phyloP scores from a whole-genome alignment of 345 rosid genomes.

The Syzygium grande region DNA sequence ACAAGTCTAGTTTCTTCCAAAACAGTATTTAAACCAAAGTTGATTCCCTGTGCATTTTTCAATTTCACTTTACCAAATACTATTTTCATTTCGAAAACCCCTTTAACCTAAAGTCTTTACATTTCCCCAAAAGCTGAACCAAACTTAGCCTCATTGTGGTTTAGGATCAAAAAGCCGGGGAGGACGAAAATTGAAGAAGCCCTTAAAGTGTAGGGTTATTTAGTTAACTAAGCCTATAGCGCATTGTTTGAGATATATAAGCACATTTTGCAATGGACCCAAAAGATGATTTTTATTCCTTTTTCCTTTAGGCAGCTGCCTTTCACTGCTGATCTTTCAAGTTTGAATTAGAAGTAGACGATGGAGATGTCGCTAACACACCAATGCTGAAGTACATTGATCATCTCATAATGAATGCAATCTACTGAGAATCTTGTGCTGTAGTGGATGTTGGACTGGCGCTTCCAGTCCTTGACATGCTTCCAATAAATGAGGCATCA shows the following conservation, averaged over 20 bases:
- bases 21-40: not conserved
- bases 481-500: not conserved
- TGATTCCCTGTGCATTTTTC: not conserved
- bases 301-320: not conserved
- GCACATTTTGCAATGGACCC: not conserved
- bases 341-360: not conserved
- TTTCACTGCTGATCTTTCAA: not conserved
- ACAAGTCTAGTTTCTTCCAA: not conserved
- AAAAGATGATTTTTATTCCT: not conserved
- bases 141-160: not conserved
- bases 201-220: not conserved
- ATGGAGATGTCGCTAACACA: not conserved
- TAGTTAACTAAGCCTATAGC: not conserved
- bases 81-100: not conserved
- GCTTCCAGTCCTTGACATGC: not conserved
- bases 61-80: not conserved
- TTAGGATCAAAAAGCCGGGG: not conserved
- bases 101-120: not conserved
- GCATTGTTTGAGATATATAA: not conserved
- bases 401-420: not conserved
- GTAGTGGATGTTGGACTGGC: not conserved
- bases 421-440: not conserved
- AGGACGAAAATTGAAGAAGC: not conserved
- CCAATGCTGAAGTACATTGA: not conserved
- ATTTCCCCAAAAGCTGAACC: not conserved